Base-by-base conservation (phyloP, 129 eudicot genomes). In the Sambucus nigra region DNA sequence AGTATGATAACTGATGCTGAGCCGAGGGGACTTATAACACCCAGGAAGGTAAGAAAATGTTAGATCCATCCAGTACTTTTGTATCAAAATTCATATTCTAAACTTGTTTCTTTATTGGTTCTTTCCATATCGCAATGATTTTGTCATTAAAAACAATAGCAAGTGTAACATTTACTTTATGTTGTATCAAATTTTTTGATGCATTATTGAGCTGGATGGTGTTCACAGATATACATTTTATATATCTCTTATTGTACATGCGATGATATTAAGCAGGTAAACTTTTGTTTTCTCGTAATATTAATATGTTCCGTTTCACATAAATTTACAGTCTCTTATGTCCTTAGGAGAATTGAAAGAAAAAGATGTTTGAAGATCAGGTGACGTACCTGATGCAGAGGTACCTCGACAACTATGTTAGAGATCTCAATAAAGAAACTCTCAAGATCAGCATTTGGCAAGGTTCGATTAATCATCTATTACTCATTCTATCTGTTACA, bases 341-440 rank as follows among this genome's bases (percentile, higher is more conserved):
- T n/a, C n/a, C n/a, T n/a, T n/a, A n/a, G n/a, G n/a, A n/a, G n/a
- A n/a, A n/a, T n/a, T n/a, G n/a, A n/a, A n/a, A n/a, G n/a, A n/a
- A n/a, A n/a, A n/a, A 67, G 44, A 91, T 92, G 99, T 86, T 92
- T 73, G 99, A 87, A 63, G 99, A 92, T 76, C 99, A 92, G 64
- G 99, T 92, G 25, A 87, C 99, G 71, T 72, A 76, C 61, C 50
- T 86, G 72, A 67, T 92, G 65, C 96, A 92, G 84, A 80, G 94
- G 64, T 92, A 82, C 61, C 73, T 92, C 71, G 99, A 96, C 57
- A 83, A 92, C 79, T 92, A 92, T 71, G 96, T 92, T 5, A 69
- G 81, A 63, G 99, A 96, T n/a, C 99, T 92, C 56, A 92, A 68
- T 63, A 86, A 82, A 77, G 99, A 92, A 80, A 96, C 99, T 59